Percentiles rank a stretch among this genome's conserved stretches.
phyloP scores from a whole-genome alignment of 108 stramenopile genomes.

The Discostella stelligeroides region DNA sequence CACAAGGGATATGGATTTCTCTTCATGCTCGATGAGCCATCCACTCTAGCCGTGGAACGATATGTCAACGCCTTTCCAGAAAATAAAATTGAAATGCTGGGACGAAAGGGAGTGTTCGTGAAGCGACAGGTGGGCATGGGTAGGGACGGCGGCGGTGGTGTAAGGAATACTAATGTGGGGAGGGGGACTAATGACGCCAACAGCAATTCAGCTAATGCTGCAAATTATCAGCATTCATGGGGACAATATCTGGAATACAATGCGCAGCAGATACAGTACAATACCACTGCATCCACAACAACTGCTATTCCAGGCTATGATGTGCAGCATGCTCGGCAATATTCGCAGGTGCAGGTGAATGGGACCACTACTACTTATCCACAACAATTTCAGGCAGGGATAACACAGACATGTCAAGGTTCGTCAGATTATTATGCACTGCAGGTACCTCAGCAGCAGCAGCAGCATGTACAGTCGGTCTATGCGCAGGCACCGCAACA shows the following conservation, averaged over 20 bases:
- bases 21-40: constrained; percentile 43
- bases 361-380: too few species aligned
- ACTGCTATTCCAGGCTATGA: too few species aligned
- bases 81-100: constrained; percentile 45
- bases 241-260: constrained; percentile 7
- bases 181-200: neutral
- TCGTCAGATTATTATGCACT: too few species aligned
- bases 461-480: neutral
- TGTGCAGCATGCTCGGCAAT: neutral
- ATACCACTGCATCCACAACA: too few species aligned
- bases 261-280: constrained; percentile 12
- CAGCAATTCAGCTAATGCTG: neutral
- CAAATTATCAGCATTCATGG: neutral
- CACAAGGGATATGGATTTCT: constrained; percentile 55
- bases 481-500: neutral
- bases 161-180: neutral
- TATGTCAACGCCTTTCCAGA: constrained; percentile 37
- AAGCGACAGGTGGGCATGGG: constrained; percentile 28
- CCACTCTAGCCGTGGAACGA: constrained; percentile 31
- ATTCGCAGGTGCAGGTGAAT: neutral
- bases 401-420: too few species aligned
- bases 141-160: constrained; percentile 16
- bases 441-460: constrained; percentile 3
- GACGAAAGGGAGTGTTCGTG: constrained; percentile 38
- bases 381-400: too few species aligned